Evolutionary conservation across 306 rosid species (phyloP), one percentile per base, ranked within the genome.

Genomic region (Aeschynomene evenia): DNA sequence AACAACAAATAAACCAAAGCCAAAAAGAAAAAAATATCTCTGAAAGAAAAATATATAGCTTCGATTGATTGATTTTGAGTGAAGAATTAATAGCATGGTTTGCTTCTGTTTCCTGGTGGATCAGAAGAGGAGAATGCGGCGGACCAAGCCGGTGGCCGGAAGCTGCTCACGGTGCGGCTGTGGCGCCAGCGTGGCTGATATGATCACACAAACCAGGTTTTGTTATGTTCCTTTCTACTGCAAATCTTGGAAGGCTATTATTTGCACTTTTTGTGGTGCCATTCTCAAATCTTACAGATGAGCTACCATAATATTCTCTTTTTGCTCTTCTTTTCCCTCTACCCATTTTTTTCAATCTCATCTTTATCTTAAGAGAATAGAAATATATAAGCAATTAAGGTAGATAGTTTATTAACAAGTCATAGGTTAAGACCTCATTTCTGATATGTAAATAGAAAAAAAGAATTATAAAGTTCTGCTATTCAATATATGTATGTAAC

Each of bases 71-170:
- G 18, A n/a, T 2, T 4, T 55, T 0, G 19, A 31, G 43, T 45
- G 31, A 28, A 3, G 5, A 6, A 28, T 28, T 6, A 28, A 51
- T n/a, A n/a, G n/a, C 3, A 88, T 91, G 97, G 93, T 87, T 33
- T 91, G 91, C 73, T 85, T 91, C 68, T 91, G 97, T 70, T 91
- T 91, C 21, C 77, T 91, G 26, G 89, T 91, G 53, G 85, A 88
- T 69, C 93, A 91, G 63, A 78, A 57, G 37, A 83, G 75, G 79
- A 64, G 79, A 76, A 72, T 89, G 31, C 54, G 83, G 85, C 76
- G 87, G 81, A 85, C 71, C 80, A 91, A 83, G 79, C 96, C 97
- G 66, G 96, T 68, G 71, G 97, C 97, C 1, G 96, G 97, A 26
- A 50, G 82, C 0, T 91, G 97, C 66, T 81, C 96, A 5, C 70